These are phyloP conservation scores for Cryphonectria naterciae DNA, from an alignment of 2,329 filamentous ascomycete species.

Conservation along the genomic window DNA sequence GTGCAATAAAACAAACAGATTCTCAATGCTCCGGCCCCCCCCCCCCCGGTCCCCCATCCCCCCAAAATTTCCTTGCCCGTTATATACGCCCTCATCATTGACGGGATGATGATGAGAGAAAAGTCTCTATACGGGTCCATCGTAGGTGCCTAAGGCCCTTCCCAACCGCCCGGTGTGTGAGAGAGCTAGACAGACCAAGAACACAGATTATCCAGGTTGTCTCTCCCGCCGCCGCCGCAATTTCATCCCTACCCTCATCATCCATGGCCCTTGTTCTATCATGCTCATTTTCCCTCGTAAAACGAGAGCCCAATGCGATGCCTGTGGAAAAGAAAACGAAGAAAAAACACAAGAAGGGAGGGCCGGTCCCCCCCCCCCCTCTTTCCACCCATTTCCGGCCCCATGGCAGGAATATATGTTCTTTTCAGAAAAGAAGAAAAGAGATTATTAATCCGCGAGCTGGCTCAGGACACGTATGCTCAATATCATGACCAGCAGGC, in stretches of 20 bases:
- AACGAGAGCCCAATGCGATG: neutral
- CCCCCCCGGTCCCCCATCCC: too few species aligned
- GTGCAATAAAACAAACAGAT: neutral
- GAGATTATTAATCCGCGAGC: slow-evolving; percentile 45
- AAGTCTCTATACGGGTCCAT: neutral
- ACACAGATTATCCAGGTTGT: neutral
- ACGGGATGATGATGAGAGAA: neutral
- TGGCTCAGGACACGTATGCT: slow-evolving; percentile 82
- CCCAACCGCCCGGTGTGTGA: too few species aligned
- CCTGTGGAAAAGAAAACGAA: neutral
- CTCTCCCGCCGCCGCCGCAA: neutral
- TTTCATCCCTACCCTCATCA: neutral
- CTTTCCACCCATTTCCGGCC: neutral
- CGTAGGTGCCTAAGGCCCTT: neutral
- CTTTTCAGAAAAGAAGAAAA: neutral
- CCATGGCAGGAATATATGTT: neutral
- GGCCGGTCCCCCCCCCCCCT: neutral
- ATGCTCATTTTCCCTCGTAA: neutral
- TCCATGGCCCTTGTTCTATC: neutral
- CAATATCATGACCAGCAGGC: slow-evolving; percentile 92
- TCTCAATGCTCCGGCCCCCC: neutral
- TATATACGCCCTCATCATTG: neutral
- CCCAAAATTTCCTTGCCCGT: neutral
- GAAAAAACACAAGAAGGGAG: neutral
- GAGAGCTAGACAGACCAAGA: neutral